phyloP scores from a whole-genome alignment of 768 basidiomycete species.

The Astraeus odoratus region DNA sequence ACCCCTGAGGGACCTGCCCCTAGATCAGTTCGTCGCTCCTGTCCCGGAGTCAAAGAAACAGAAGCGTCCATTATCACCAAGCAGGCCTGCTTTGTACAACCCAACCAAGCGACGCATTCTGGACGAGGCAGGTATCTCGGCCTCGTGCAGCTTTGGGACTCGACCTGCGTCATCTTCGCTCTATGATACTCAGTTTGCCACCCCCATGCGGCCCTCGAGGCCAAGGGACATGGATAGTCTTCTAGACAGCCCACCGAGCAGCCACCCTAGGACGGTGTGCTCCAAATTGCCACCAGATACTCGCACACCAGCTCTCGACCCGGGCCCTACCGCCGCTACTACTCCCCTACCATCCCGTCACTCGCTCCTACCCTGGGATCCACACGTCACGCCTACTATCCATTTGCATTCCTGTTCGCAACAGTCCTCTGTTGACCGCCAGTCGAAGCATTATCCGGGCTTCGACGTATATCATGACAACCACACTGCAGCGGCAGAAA shows the following conservation, averaged over 20 bases:
- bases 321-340: neutral
- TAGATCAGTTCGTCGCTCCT: conserved; percentile 45
- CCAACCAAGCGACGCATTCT: conserved; percentile 67
- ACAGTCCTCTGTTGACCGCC: conserved; percentile 38
- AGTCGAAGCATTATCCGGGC: conserved; percentile 63
- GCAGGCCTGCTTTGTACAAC: conserved; percentile 40
- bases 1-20: conserved; percentile 55
- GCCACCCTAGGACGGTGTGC: conserved; percentile 36
- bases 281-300: neutral
- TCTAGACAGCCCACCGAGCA: conserved; percentile 17
- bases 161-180: conserved; percentile 25
- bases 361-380: conserved; percentile 11
- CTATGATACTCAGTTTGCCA: conserved; percentile 13
- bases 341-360: conserved; percentile 10
- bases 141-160: conserved; percentile 20
- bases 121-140: conserved; percentile 43
- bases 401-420: conserved; percentile 10
- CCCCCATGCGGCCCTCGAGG: conserved; percentile 30
- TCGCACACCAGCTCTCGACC: neutral
- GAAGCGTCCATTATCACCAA: conserved; percentile 63
- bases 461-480: conserved; percentile 51
- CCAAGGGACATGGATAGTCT: conserved; percentile 25
- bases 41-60: conserved; percentile 27
- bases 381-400: conserved; percentile 23
- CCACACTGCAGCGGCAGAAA: neutral